A percentile compares a stretch with the other conserved stretches of the same genome.
Evolutionary conservation across 2,329 filamentous ascomycete genomes (phyloP).

Genomic region (Chaetomiaceae sp.): DNA sequence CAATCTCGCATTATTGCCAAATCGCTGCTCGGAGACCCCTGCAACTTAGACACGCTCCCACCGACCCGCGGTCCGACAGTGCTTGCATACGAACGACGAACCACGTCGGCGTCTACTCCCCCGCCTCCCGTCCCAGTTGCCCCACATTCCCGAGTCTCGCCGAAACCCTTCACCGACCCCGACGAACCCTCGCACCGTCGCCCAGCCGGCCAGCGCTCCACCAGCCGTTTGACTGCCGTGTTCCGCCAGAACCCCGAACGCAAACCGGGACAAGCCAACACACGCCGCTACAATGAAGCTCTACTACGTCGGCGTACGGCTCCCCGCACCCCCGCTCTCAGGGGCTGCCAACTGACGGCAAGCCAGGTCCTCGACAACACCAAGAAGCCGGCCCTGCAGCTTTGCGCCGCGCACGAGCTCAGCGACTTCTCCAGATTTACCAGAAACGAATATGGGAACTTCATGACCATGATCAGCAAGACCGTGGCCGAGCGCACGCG

Average conservation of each 20-base stretch:
- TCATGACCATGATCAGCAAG: conserved; percentile 82
- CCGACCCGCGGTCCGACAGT: no score
- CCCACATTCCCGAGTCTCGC: conserved; percentile 15
- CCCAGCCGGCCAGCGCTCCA: conserved; percentile 4
- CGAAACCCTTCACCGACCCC: conserved; percentile 12
- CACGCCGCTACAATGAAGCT: conserved; percentile 67
- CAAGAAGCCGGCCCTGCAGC: conserved; percentile 24
- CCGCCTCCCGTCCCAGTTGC: conserved; percentile 4
- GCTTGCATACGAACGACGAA: background rate
- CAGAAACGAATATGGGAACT: conserved; percentile 49
- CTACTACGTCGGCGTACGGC: conserved; percentile 76
- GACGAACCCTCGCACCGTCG: background rate
- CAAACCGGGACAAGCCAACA: background rate
- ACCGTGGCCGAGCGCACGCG: conserved; percentile 79
- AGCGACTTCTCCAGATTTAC: conserved; percentile 27
- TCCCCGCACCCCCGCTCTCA: background rate
- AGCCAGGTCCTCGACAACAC: conserved; percentile 22
- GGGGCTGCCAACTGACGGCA: conserved; percentile 12
- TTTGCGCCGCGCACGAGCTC: conserved; percentile 28
- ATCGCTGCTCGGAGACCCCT: no score
- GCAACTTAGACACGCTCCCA: no score
- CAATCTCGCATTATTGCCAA: background rate
- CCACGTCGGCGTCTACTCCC: background rate
- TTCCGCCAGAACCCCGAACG: background rate
- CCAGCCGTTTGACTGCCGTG: background rate